These are phyloP conservation scores for Piromyces sp. DNA, from an alignment of 192 early-diverging fungal genomes.

Conservation along the genomic window DNA sequence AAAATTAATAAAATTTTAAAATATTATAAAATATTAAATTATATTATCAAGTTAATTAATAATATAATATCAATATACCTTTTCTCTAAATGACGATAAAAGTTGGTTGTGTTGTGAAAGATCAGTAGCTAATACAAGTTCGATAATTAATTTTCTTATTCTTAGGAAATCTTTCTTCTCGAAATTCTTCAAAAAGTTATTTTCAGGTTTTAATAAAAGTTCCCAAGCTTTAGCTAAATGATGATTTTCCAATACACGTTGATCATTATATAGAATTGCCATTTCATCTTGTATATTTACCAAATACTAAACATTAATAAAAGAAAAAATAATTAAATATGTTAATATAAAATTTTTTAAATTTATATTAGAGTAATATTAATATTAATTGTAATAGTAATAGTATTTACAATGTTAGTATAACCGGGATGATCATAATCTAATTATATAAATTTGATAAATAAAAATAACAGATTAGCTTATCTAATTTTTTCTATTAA, in stretches of 20 bases:
- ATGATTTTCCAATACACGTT: conserved; percentile 3
- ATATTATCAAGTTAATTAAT: no score
- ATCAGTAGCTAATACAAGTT: conserved; percentile 2
- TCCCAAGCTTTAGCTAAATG: neutral
- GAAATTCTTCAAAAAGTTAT: conserved; percentile 1
- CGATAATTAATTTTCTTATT: neutral
- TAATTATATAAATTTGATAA: no score
- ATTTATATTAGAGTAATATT: no score
- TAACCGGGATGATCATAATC: conserved; percentile 3
- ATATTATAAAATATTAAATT: no score
- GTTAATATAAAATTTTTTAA: no score
- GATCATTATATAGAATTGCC: conserved; percentile 2
- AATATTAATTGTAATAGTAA: neutral
- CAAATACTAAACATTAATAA: neutral
- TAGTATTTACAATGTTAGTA: neutral
- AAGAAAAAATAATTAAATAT: no score
- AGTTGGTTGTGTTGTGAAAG: conserved; percentile 2
- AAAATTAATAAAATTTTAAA: no score
- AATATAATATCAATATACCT: neutral
- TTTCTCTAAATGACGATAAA: conserved; percentile 1
- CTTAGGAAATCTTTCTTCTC: neutral
- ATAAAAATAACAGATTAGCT: no score
- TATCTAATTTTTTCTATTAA: no score
- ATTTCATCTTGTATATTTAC: neutral
- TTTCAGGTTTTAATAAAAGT: conserved; percentile 1